A percentile compares a stretch with the other conserved stretches of the same genome.
Conservation (phyloP, 208 protist genomes). For the Leptomonas seymouri region DNA sequence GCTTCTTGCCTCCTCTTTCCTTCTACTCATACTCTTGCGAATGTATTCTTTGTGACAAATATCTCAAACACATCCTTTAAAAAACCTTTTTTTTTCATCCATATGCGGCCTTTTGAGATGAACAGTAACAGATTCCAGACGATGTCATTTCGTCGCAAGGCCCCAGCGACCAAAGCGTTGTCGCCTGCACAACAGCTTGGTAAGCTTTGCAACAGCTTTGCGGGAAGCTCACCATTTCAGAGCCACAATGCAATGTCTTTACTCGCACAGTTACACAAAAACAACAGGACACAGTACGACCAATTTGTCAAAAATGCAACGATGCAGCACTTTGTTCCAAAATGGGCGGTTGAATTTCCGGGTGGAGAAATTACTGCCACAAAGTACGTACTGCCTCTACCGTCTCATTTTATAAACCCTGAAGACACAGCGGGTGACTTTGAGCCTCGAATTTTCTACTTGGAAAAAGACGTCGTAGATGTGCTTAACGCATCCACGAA, state of each 20-base stretch:
- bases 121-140: not conserved
- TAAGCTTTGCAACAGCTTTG: constrained; percentile 58
- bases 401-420: constrained; percentile 72
- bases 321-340: constrained; percentile 60
- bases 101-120: not conserved
- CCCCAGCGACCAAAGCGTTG: constrained; percentile 46
- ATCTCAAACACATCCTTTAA: too few relatives aligned
- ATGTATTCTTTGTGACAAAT: too few relatives aligned
- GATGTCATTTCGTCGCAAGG: constrained; percentile 78
- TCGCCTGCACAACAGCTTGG: constrained; percentile 59
- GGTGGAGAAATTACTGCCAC: constrained; percentile 27
- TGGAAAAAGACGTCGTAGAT: constrained; percentile 24
- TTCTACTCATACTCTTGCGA: not conserved
- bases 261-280: constrained; percentile 55
- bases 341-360: constrained; percentile 35
- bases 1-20: not conserved
- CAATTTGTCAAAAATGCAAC: constrained; percentile 67
- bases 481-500: not conserved
- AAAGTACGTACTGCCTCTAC: constrained; percentile 64
- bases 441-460: constrained; percentile 75
- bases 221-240: constrained; percentile 69
- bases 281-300: constrained; percentile 46
- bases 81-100: too few relatives aligned
- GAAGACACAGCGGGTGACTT: constrained; percentile 50
- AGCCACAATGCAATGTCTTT: constrained; percentile 80